Percentiles rank a stretch among this genome's conserved stretches.
phyloP scores from a whole-genome alignment of 1,139 yeast species.

The Diutina catenulata region DNA sequence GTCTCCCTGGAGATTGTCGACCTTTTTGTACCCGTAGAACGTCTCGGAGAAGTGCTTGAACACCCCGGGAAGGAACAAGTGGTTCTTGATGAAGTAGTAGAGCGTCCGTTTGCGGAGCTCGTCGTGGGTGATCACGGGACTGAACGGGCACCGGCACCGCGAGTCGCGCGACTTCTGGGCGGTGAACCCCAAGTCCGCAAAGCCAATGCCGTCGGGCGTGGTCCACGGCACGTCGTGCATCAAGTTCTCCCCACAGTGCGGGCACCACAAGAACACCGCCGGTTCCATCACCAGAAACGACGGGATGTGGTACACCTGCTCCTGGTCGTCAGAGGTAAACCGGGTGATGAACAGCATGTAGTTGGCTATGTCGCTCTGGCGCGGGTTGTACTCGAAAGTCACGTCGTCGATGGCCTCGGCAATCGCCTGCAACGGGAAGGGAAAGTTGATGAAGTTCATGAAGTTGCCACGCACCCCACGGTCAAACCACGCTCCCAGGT shows the following conservation, averaged over 20 bases:
- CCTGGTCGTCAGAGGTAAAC: background rate
- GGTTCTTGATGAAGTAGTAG: slow-evolving; percentile 2
- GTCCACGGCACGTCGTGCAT: slow-evolving; percentile 1
- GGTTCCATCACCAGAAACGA: background rate
- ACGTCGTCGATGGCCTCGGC: slow-evolving; percentile 1
- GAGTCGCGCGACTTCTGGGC: background rate
- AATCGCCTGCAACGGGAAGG: slow-evolving; percentile 2
- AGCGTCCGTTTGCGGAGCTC: slow-evolving; percentile 3
- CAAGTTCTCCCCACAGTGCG: slow-evolving; percentile 4
- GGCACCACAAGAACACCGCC: slow-evolving; percentile 3
- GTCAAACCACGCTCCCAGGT: slow-evolving; percentile 2
- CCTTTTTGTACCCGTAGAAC: background rate
- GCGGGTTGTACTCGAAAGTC: background rate
- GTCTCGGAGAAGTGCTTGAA: slow-evolving; percentile 4
- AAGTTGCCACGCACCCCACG: slow-evolving; percentile 4
- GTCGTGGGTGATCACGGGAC: background rate
- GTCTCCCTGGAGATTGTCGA: slow-evolving; percentile 1
- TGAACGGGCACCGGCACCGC: slow-evolving; percentile 2
- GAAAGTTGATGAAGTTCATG: slow-evolving; percentile 2
- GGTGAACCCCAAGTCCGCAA: slow-evolving; percentile 2
- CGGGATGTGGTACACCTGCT: background rate
- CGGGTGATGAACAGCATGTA: background rate
- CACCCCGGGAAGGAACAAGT: slow-evolving; percentile 4
- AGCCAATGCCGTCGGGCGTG: background rate
- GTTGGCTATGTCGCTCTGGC: background rate